phyloP scores from a whole-genome alignment of 345 rosid genomes.

The Anastatica hierochuntica region DNA sequence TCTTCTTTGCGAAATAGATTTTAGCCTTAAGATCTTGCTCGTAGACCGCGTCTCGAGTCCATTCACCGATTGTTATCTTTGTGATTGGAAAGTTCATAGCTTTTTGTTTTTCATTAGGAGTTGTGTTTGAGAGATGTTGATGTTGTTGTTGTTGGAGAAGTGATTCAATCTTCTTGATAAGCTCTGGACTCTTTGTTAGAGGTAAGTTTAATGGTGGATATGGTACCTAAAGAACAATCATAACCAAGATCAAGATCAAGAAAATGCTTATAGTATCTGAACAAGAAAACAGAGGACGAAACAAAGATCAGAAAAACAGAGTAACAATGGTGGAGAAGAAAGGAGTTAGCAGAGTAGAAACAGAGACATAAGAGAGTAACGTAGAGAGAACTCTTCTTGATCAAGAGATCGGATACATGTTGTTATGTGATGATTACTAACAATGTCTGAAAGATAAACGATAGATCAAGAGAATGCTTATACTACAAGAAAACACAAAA shows the following conservation, averaged over 20 bases:
- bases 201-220: not conserved
- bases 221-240: not conserved
- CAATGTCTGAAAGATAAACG: too few relatives aligned
- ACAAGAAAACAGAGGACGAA: too few relatives aligned
- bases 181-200: not conserved
- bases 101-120: not conserved
- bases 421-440: too few relatives aligned
- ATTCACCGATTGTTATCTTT: not conserved
- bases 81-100: not conserved
- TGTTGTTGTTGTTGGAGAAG: not conserved
- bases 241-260: too few relatives aligned
- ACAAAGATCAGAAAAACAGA: too few relatives aligned
- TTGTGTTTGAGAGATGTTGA: not conserved
- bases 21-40: constrained; percentile 39
- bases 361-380: too few relatives aligned
- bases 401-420: too few relatives aligned
- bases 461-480: too few relatives aligned
- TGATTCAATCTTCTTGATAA: not conserved
- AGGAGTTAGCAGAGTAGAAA: too few relatives aligned
- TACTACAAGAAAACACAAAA: not conserved
- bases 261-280: too few relatives aligned
- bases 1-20: constrained; percentile 41
- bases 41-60: not conserved
- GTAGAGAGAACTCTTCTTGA: too few relatives aligned
- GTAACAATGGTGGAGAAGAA: too few relatives aligned